Evolutionary conservation across 2,329 filamentous ascomycete genomes (phyloP).

Genomic region (Ophiostoma sp.): DNA sequence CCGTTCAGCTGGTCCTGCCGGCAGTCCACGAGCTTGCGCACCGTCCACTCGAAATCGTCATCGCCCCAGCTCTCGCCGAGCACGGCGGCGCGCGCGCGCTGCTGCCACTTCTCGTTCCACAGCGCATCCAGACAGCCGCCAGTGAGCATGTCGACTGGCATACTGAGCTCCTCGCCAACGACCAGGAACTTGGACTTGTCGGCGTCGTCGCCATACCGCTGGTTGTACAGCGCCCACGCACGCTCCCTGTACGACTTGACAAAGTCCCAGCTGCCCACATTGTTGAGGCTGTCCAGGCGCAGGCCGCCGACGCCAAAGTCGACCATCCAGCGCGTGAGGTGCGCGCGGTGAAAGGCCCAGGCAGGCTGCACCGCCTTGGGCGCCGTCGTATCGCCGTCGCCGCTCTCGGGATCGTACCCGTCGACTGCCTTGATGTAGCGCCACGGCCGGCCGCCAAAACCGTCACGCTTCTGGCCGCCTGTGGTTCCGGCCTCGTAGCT

Average conservation of each 20-base stretch:
- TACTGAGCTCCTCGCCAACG: constrained; percentile 29
- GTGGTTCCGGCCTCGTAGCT: constrained; percentile 27
- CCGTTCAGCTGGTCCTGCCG: constrained; percentile 23
- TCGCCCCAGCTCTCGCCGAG: constrained; percentile 24
- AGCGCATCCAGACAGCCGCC: constrained; percentile 27
- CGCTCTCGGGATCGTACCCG: background rate
- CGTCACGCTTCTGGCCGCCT: constrained; percentile 10
- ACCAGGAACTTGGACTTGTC: constrained; percentile 28
- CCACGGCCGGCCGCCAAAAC: background rate
- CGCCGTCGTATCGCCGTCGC: background rate
- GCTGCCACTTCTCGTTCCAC: constrained; percentile 30
- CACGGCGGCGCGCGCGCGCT: constrained; percentile 25
- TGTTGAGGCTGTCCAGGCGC: constrained; percentile 30
- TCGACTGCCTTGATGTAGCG: background rate
- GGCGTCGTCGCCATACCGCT: constrained; percentile 15
- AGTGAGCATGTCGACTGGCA: constrained; percentile 27
- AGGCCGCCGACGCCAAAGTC: constrained; percentile 28
- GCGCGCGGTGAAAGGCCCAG: background rate
- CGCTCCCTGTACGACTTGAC: constrained; percentile 27
- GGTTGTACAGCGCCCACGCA: constrained; percentile 27
- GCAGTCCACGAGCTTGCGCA: constrained; percentile 28
- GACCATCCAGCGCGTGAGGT: constrained; percentile 23
- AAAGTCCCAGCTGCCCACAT: constrained; percentile 30
- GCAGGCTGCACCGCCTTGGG: background rate
- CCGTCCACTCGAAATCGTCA: constrained; percentile 29